Evolutionary conservation across 2,329 filamentous ascomycete species (phyloP).

Genomic region (Biscogniauxia sp.): DNA sequence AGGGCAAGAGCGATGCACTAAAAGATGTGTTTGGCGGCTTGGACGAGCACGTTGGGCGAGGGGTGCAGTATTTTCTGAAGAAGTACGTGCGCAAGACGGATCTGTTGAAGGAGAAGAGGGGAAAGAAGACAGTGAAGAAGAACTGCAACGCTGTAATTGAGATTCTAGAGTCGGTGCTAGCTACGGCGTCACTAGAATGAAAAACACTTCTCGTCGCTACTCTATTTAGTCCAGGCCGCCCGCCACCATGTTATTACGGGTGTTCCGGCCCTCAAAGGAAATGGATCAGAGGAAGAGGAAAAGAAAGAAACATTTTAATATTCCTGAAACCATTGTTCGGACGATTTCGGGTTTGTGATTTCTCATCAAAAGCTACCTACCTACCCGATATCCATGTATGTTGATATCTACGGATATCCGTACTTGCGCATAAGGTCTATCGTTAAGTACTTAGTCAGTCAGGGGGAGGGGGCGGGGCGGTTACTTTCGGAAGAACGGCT

Average conservation of each 20-base stretch:
- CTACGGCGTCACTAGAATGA: conserved; percentile 15
- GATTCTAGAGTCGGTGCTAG: conserved; percentile 32
- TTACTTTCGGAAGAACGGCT: conserved; percentile 19
- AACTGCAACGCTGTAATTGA: conserved; percentile 44
- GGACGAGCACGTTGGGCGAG: conserved; percentile 66
- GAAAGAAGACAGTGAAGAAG: conserved; percentile 47
- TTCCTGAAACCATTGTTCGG: no score
- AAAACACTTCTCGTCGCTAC: not conserved
- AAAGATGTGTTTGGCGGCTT: conserved; percentile 65
- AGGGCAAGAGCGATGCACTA: conserved; percentile 58
- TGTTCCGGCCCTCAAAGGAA: no score
- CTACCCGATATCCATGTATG: no score
- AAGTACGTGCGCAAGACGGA: conserved; percentile 69
- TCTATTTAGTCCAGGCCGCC: no score
- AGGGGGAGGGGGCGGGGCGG: no score
- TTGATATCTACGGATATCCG: no score
- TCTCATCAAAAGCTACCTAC: no score
- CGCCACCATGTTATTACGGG: no score
- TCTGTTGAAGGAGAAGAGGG: conserved; percentile 47
- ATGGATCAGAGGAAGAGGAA: no score
- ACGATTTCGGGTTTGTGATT: no score
- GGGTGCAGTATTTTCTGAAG: conserved; percentile 76
- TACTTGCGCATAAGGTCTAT: no score
- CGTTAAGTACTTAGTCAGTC: not conserved
- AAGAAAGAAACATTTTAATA: no score